These are phyloP conservation scores for Plectosphaerella sp. DNA, from an alignment of 2,329 filamentous ascomycete genomes.

Conservation along the genomic window DNA sequence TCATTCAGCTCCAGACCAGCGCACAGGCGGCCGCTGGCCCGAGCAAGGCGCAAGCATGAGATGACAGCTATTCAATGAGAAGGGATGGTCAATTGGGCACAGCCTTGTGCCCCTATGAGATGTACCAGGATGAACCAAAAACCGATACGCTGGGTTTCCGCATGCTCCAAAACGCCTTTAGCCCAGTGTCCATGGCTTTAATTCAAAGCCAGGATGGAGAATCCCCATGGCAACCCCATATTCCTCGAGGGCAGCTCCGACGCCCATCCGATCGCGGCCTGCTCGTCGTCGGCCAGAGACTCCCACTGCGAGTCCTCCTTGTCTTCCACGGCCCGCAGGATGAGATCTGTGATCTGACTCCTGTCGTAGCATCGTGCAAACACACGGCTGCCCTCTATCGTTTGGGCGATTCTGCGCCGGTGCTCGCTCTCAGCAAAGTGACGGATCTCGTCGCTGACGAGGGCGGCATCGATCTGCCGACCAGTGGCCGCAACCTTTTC, in stretches of 20 bases:
- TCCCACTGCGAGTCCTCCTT: slow-evolving; percentile 4
- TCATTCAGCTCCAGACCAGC: slow-evolving; percentile 50
- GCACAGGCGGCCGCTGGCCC: slow-evolving; percentile 38
- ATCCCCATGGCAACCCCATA: slow-evolving; percentile 30
- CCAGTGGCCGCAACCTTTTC: slow-evolving; percentile 13
- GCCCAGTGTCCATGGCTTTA: slow-evolving; percentile 11
- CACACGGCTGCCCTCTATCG: slow-evolving; percentile 22
- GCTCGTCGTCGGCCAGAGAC: slow-evolving; percentile 9
- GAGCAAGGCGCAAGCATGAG: slow-evolving; percentile 17
- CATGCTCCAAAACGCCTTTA: not conserved
- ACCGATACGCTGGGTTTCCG: no score
- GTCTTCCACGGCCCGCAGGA: slow-evolving; percentile 22
- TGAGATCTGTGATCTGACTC: slow-evolving; percentile 23
- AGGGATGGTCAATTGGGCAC: not conserved
- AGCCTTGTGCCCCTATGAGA: no score
- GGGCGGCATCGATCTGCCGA: not conserved
- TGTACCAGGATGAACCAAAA: no score
- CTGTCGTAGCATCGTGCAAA: slow-evolving; percentile 27
- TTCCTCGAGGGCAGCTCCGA: slow-evolving; percentile 25
- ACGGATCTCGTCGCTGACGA: slow-evolving; percentile 21
- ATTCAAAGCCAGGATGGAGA: slow-evolving; percentile 31
- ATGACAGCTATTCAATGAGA: not conserved
- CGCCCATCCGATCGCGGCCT: slow-evolving; percentile 19
- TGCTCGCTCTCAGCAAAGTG: slow-evolving; percentile 23
- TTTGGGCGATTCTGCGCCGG: slow-evolving; percentile 20